Evolutionary conservation across 2,329 filamentous ascomycete genomes (phyloP).

Genomic region (Fusarium solani-melongenae): DNA sequence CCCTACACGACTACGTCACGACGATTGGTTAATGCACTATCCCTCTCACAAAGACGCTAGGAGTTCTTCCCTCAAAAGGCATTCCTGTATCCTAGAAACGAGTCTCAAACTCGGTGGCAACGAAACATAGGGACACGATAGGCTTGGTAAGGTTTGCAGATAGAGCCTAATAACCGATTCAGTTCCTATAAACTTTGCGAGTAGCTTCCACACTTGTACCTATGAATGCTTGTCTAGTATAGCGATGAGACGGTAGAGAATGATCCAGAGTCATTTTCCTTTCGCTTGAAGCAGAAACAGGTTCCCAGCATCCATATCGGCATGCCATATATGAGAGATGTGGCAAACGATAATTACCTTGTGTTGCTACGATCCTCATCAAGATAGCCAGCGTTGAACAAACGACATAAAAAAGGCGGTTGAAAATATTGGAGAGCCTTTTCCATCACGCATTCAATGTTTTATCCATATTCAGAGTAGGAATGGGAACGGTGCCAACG

Average conservation of each 20-base stretch:
- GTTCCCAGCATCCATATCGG: neutral
- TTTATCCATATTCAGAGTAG: neutral
- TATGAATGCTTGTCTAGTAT: neutral
- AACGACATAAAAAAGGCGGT: neutral
- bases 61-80: slow-evolving; percentile 60
- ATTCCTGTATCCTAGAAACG: neutral
- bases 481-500: neutral
- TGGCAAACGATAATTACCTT: neutral
- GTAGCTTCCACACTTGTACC: neutral
- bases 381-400: neutral
- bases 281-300: neutral
- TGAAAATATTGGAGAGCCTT: neutral
- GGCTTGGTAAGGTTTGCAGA: neutral
- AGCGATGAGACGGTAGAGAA: neutral
- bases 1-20: no score
- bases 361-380: neutral
- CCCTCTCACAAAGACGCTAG: no score
- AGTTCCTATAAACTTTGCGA: neutral
- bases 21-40: no score
- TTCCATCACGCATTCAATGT: neutral
- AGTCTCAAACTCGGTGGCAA: neutral
- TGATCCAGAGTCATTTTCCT: neutral
- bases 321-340: neutral
- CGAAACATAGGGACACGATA: neutral
- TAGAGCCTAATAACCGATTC: neutral